phyloP scores from a whole-genome alignment of 1,284 basidiomycete genomes.

The Termitomyces sp. region DNA sequence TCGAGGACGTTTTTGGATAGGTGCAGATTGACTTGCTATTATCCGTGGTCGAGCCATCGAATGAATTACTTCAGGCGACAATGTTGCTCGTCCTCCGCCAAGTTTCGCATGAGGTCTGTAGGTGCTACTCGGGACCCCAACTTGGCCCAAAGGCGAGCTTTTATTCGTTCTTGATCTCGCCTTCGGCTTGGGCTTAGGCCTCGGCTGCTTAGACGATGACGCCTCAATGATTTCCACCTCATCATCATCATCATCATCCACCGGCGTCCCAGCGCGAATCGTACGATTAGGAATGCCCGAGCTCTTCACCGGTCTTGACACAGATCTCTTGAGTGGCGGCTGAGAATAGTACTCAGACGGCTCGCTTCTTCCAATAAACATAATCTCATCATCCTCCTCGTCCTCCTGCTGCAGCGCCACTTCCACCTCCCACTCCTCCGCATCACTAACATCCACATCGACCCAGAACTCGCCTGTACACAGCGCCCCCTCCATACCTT shows the following conservation, averaged over 20 bases:
- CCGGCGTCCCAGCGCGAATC: not conserved
- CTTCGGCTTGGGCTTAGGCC: not conserved
- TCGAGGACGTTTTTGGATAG: not conserved
- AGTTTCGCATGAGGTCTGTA: not conserved
- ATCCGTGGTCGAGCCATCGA: not conserved
- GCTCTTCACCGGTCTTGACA: not conserved
- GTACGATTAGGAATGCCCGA: not conserved
- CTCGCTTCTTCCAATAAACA: not conserved
- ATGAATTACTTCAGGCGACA: not conserved
- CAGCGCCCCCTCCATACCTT: constrained; percentile 1
- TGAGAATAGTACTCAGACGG: not conserved
- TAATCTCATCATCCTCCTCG: constrained; percentile 6
- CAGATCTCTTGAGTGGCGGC: too few relatives aligned
- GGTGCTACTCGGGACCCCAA: not conserved
- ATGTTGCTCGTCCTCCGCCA: not conserved
- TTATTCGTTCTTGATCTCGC: not conserved
- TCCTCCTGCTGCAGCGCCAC: not conserved
- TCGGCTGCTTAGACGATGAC: not conserved
- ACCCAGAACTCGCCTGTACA: not conserved
- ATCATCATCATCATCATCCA: not conserved
- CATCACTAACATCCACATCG: not conserved
- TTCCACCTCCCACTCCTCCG: not conserved
- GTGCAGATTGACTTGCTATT: not conserved
- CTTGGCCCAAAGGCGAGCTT: not conserved
- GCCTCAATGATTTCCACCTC: not conserved